Evolutionary conservation across 202 grass and related monocot genomes (phyloP), one percentile per base, ranked within the genome.

Genomic region (Panicum hallii): DNA sequence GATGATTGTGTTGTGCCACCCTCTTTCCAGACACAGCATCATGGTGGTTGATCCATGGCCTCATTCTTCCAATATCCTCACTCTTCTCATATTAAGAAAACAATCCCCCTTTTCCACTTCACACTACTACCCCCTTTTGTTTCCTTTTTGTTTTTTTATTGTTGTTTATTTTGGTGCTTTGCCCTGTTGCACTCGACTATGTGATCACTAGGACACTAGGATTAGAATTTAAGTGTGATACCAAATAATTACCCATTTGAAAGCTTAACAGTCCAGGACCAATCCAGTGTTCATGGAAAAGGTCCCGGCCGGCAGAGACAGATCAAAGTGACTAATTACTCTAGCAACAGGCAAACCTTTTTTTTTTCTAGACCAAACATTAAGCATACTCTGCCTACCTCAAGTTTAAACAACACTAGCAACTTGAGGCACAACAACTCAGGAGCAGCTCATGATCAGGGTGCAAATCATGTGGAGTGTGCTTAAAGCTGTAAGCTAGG

Each of bases 391-490:
- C 5, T 52, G 58, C 60, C 42, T 54, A 50, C 84, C 43, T 45
- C 54, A 60, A 17, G 54, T 60, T 75, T 73, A 84, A 66, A 75
- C 50, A 75, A 74, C 71, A 74, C 30, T 40, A 38, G 71, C n/a
- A 75, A 74, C n/a, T 68, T 75, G 77, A 75, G 55, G 72, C 63
- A 87, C 74, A 63, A 85, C 82, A 87, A 80, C 89, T 90, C 84
- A 90, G 69, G 68, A 80, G 84, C 89, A 90, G 84, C 84, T 90
- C 80, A 87, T 69, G 60, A 75, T 72, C 69, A 55, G 54, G 75
- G 1, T 84, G 54, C 85, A 87, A 75, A 87, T 87, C 89, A 90
- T 87, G 89, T 90, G 89, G 89, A 90, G 89, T 61, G 79, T 84
- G 84, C 85, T 87, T 87, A 80, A 90, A 90, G 80, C 89, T 76